phyloP scores from a whole-genome alignment of 306 rosid species.

The Vachellia pachyceras region DNA sequence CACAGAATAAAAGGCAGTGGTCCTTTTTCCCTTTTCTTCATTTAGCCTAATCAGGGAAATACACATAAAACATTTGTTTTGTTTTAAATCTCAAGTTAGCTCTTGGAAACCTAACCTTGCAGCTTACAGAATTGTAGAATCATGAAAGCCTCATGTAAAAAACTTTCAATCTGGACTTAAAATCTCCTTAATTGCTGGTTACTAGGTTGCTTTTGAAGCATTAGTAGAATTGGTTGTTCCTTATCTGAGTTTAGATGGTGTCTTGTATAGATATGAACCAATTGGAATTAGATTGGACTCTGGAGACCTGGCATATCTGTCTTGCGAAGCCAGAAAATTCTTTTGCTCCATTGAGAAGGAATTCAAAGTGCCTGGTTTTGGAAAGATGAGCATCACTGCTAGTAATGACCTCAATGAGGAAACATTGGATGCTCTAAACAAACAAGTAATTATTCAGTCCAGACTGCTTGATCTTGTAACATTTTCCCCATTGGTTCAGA shows the following conservation, averaged over 20 bases:
- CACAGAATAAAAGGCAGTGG: not conserved
- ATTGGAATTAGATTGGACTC: slow-evolving; percentile 95
- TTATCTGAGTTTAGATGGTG: slow-evolving; percentile 39
- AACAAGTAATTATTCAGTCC: slow-evolving; percentile 68
- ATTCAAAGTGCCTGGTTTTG: slow-evolving; percentile 79
- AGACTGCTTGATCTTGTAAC: slow-evolving; percentile 6
- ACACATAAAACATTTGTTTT: not conserved
- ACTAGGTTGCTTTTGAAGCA: slow-evolving; percentile 3
- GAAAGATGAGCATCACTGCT: slow-evolving; percentile 74
- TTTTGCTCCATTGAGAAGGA: slow-evolving; percentile 73
- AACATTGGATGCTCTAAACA: slow-evolving; percentile 96
- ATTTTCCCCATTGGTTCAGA: slow-evolving; percentile 42
- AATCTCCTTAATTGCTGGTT: not conserved
- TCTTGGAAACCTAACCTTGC: not conserved
- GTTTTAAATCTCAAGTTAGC: not conserved
- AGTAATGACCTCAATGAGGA: slow-evolving; percentile 99
- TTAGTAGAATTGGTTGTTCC: not conserved
- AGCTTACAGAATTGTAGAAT: slow-evolving; percentile 4
- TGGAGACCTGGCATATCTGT: slow-evolving; percentile 95
- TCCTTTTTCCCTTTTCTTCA: not conserved
- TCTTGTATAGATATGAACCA: slow-evolving; percentile 77
- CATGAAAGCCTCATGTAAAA: not conserved
- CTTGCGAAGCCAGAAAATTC: slow-evolving; percentile 81
- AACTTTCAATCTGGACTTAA: not conserved
- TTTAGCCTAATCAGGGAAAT: not conserved